Evolutionary conservation across 73 alveolate species (phyloP), one percentile per base, ranked within the genome.

Genomic region (Tetrahymena thermophila): DNA sequence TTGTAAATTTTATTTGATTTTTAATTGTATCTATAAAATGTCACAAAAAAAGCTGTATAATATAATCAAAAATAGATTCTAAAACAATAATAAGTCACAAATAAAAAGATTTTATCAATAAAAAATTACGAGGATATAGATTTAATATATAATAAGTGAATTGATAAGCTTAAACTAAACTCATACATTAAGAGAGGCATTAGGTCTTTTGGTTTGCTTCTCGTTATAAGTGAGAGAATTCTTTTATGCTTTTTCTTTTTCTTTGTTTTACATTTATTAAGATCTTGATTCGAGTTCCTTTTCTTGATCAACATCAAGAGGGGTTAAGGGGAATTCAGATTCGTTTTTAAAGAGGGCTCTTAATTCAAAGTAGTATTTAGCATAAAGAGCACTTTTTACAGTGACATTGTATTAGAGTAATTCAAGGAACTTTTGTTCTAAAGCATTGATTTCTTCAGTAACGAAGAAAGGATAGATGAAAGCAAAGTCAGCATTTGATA

Each of bases 391-490:
- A 38, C 99, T 97, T 96, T 99, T 99, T 89, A 99, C 99, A 35
- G 98, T 98, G 42, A 98, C 99, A 83, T 97, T 97, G 97, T 97
- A 98, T 93, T 99, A 98, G 94, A 99, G 97, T 21, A 99, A 96
- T 98, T 98, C 99, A 93, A 99, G 97, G 98, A 99, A 98, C 93
- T 98, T 98, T 96, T 98, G 97, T 97, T 99, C 99, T 35, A 99
- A 96, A 84, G 96, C 96, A 97, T 99, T 99, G 84, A 99, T 97
- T 97, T 99, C 99, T 93, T 95, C 98, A 94, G 99, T 98, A 34
- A 97, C 98, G 98, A 99, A 99, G 98, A 99, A 99, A 13, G 99
- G 99, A 97, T 99, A 99, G 96, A 99, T 99, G 96, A 98, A 98
- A 16, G 99, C 99, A 96, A 99, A 98, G 94, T 99, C 99, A 50